Conservation (phyloP, 2,329 filamentous ascomycete genomes). For the Botrytis byssoidea region DNA sequence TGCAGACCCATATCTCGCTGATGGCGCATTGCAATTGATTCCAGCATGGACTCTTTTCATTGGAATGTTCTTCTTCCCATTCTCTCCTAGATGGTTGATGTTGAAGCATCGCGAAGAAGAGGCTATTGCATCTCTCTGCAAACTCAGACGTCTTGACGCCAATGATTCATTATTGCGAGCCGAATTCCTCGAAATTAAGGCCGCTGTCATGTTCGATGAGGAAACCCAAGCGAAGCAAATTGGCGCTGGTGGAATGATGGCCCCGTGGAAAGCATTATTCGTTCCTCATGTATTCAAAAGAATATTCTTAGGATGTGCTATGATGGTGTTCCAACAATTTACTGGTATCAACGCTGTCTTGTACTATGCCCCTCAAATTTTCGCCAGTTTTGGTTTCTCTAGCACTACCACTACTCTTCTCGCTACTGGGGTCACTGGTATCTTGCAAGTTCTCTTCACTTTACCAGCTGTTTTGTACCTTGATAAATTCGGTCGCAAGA, state of each 20-base stretch:
- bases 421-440: slow-evolving; percentile 67
- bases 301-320: slow-evolving; percentile 50
- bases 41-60: slow-evolving; percentile 61
- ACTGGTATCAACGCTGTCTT: slow-evolving; percentile 46
- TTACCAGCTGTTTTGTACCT: slow-evolving; percentile 64
- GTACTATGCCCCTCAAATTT: slow-evolving; percentile 51
- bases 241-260: slow-evolving; percentile 48
- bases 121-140: slow-evolving; percentile 45
- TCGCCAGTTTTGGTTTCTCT: slow-evolving; percentile 40
- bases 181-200: slow-evolving; percentile 53
- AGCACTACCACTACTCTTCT: slow-evolving; percentile 53
- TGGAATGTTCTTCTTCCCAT: slow-evolving; percentile 53
- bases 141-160: slow-evolving; percentile 42
- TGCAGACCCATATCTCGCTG: slow-evolving; percentile 5
- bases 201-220: slow-evolving; percentile 59
- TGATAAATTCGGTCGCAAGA: slow-evolving; percentile 62
- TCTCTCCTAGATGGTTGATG: slow-evolving; percentile 50
- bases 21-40: slow-evolving; percentile 51
- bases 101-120: slow-evolving; percentile 47
- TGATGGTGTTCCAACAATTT: slow-evolving; percentile 54
- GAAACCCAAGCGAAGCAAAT: slow-evolving; percentile 38
- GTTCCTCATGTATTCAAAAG: slow-evolving; percentile 43
- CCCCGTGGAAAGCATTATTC: slow-evolving; percentile 46
- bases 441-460: slow-evolving; percentile 65
- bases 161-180: slow-evolving; percentile 54